Evolutionary conservation across 2,329 filamentous ascomycete species (phyloP).

Genomic region (Trichoderma koningii): DNA sequence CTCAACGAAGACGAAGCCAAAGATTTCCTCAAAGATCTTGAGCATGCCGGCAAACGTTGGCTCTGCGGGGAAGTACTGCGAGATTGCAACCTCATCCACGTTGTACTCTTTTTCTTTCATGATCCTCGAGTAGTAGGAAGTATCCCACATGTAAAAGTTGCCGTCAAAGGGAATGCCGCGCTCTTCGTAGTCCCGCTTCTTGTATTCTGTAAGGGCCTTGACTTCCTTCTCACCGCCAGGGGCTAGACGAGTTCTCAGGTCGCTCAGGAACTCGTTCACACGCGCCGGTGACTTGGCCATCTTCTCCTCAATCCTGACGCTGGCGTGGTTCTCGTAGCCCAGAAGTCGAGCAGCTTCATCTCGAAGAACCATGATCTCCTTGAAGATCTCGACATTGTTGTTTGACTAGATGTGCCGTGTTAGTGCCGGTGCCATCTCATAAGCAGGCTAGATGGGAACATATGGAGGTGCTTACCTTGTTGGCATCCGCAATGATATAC

Average conservation of each 20-base stretch:
- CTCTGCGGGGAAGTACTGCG: slow-evolving; percentile 80
- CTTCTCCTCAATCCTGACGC: slow-evolving; percentile 76
- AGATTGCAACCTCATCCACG: slow-evolving; percentile 76
- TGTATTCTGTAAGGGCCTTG: slow-evolving; percentile 69
- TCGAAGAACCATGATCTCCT: slow-evolving; percentile 71
- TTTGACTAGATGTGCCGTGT: slow-evolving; percentile 52
- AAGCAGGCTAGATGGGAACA: neutral
- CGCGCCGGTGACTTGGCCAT: slow-evolving; percentile 78
- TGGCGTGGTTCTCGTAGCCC: slow-evolving; percentile 75
- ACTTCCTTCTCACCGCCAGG: slow-evolving; percentile 72
- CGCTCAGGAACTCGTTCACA: slow-evolving; percentile 71
- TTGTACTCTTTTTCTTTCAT: slow-evolving; percentile 80
- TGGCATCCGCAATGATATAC: slow-evolving; percentile 74
- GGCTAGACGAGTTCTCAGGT: slow-evolving; percentile 66
- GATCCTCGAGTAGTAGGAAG: slow-evolving; percentile 76
- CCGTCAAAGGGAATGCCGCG: slow-evolving; percentile 62
- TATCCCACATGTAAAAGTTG: slow-evolving; percentile 81
- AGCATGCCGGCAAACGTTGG: slow-evolving; percentile 77
- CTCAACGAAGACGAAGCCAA: slow-evolving; percentile 77
- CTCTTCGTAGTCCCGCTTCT: slow-evolving; percentile 67
- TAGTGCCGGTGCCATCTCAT: neutral
- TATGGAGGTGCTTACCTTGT: slow-evolving; percentile 57
- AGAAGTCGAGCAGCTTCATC: slow-evolving; percentile 77
- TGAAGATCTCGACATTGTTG: slow-evolving; percentile 71
- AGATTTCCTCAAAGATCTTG: slow-evolving; percentile 79